phyloP scores from a whole-genome alignment of 1,284 basidiomycete genomes.

The Austroboletus novae-zelandiae region DNA sequence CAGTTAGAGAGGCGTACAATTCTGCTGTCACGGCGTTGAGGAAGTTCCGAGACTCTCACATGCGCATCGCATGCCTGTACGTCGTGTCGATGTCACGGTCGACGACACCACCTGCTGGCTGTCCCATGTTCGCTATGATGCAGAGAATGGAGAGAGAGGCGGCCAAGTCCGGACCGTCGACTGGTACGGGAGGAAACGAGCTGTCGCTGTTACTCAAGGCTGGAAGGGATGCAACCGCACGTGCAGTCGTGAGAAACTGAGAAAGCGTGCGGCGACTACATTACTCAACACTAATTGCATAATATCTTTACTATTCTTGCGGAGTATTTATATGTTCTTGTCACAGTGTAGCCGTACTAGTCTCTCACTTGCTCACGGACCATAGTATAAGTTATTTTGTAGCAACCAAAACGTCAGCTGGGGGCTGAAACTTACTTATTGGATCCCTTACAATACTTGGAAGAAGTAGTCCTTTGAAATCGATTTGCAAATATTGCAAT shows the following conservation, averaged over 20 bases:
- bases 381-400: neutral
- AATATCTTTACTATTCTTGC: too few species aligned
- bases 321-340: too few species aligned
- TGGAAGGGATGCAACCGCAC: constrained; percentile 81
- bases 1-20: constrained; percentile 75
- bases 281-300: too few species aligned
- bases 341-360: constrained; percentile 6
- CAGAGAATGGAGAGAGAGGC: constrained; percentile 46
- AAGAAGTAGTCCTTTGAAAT: too few species aligned
- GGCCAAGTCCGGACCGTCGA: constrained; percentile 46
- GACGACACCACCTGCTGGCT: constrained; percentile 42
- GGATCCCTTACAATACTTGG: too few species aligned
- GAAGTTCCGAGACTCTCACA: constrained; percentile 81
- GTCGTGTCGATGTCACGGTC: constrained; percentile 73
- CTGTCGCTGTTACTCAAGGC: constrained; percentile 81
- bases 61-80: constrained; percentile 86
- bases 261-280: too few species aligned
- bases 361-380: constrained; percentile 10
- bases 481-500: too few species aligned
- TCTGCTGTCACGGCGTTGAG: constrained; percentile 76
- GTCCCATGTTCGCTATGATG: constrained; percentile 55
- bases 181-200: constrained; percentile 87
- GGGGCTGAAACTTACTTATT: too few species aligned
- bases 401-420: neutral
- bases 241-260: constrained; percentile 48